Base-by-base conservation (phyloP, 129 eudicot species). In the Helianthus tuberosus region DNA sequence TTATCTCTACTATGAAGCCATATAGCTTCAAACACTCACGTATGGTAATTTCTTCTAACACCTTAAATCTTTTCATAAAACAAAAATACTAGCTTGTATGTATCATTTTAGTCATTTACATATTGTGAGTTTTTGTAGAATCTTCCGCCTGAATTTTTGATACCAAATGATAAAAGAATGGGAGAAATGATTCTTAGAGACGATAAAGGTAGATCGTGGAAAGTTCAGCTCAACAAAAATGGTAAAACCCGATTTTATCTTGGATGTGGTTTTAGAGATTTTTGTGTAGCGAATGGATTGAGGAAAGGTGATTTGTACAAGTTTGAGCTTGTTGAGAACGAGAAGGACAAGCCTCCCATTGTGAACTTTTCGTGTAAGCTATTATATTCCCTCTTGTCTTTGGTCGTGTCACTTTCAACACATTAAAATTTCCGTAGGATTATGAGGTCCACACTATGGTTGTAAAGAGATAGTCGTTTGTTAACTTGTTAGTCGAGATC, bases 321-420 rank as follows among this genome's bases (percentile, higher is more conserved):
- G 68, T 76, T 66, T 55, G 80, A 76, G 74, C 66, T 76, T 0
- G 32, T 68, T 35, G 75, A 77, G 53, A 61, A 77, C 3, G 43
- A 52, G 70, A 77, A 59, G 35, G 72, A 36, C 60, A 58, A 72
- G 68, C 57, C 77, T 59, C 81, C 80, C 10, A 9, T 80, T 25
- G 61, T 38, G 47, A 68, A 44, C 15, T 23, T 68, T 49, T 76
- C 74, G 3, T 60, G 74, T 67, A 73, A 4, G 66, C 23, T 52
- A 52, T 52, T 16, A 39, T 39, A 39, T 39, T 5, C 6, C 6
- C 46, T 39, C 8, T n/a, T n/a, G 32, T 39, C 46, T 39, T 8
- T 39, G 2, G 46, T 39, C 8, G 46, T 8, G 5, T 39, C 5
- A 1, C 1, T 0, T 39, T 1, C 46, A 39, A 39, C 6, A 39